These are phyloP conservation scores for Paraconiothyrium brasiliense DNA, from an alignment of 2,329 filamentous ascomycete species.

Conservation along the genomic window DNA sequence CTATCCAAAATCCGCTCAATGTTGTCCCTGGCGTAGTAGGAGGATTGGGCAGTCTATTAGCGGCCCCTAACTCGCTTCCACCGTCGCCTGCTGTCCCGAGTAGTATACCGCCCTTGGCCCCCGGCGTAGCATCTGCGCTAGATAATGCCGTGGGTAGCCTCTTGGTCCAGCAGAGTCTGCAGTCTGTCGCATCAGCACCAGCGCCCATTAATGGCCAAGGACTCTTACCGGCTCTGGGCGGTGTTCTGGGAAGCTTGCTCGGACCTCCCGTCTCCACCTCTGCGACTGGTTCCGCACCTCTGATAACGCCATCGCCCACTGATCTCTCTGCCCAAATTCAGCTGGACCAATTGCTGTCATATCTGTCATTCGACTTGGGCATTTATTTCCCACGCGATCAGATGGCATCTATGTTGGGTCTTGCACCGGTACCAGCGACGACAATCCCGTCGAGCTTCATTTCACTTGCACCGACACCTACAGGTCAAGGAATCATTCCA, in stretches of 20 bases:
- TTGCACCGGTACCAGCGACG: background rate
- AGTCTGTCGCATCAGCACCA: background rate
- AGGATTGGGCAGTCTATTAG: no score
- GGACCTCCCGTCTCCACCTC: background rate
- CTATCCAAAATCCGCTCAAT: no score
- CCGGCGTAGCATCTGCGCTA: background rate
- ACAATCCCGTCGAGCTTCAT: background rate
- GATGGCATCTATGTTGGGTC: background rate
- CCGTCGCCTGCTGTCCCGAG: background rate
- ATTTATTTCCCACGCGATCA: constrained; percentile 12
- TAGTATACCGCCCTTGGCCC: background rate
- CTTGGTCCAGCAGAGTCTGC: background rate
- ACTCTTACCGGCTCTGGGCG: background rate
- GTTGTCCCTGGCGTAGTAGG: no score
- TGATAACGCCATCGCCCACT: constrained; percentile 9
- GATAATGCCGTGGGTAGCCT: background rate
- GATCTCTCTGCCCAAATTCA: constrained; percentile 4
- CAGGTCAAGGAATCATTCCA: constrained; percentile 8
- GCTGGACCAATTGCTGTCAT: constrained; percentile 16
- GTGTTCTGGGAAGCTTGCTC: background rate
- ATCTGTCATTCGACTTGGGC: constrained; percentile 15
- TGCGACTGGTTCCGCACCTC: background rate
- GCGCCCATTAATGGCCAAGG: background rate
- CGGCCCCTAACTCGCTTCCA: no score
- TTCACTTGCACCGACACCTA: background rate